These are phyloP conservation scores for Entophlyctis luteolus DNA, from an alignment of 192 early-diverging fungal species.

Conservation along the genomic window DNA sequence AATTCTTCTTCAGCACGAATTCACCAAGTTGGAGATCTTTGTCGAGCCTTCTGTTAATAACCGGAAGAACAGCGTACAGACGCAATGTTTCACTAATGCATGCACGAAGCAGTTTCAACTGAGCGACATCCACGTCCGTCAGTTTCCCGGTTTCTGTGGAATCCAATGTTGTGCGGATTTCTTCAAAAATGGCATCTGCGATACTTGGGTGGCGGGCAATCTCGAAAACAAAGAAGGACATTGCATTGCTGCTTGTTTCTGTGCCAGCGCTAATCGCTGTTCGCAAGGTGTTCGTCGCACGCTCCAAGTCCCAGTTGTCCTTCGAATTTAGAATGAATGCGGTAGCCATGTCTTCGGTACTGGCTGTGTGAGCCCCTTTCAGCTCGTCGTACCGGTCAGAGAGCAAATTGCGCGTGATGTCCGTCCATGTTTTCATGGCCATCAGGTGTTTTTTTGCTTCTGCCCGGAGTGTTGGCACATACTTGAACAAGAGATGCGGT, in stretches of 20 bases:
- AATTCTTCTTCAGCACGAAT: neutral
- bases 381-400: no score
- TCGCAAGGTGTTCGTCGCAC: no score
- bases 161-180: neutral
- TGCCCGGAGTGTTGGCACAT: no score
- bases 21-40: neutral
- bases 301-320: no score
- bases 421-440: no score
- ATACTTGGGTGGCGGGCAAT: neutral
- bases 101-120: neutral
- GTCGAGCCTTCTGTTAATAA: neutral
- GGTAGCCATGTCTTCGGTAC: no score
- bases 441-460: no score
- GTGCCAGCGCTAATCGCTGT: neutral
- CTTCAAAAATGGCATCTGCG: neutral
- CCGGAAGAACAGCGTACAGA: neutral
- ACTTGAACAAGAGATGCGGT: no score
- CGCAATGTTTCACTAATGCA: neutral
- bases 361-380: no score
- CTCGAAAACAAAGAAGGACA: slow-evolving; percentile 7
- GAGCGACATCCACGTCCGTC: neutral
- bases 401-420: no score
- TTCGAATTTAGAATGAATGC: no score
- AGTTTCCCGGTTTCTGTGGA: neutral
- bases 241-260: slow-evolving; percentile 3